These are phyloP conservation scores for Saitozyma sp. DNA, from an alignment of 768 basidiomycete genomes.

Conservation along the genomic window DNA sequence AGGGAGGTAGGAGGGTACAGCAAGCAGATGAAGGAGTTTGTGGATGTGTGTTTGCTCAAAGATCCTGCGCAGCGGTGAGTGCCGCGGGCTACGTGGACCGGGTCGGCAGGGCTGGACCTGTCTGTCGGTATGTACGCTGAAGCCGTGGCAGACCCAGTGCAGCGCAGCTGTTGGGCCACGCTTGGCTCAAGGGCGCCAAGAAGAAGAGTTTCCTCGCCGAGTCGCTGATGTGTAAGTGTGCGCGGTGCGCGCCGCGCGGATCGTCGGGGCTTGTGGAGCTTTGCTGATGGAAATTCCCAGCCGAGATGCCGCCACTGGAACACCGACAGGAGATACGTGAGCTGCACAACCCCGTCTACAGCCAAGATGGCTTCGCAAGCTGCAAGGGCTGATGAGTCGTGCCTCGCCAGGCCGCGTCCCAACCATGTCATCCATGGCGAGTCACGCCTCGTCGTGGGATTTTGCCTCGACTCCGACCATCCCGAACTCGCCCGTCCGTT, in stretches of 20 bases:
- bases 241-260: neutral
- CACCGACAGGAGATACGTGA: constrained; percentile 40
- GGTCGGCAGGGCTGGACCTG: neutral
- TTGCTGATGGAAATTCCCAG: constrained; percentile 5
- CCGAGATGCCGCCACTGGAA: constrained; percentile 30
- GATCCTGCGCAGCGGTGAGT: constrained; percentile 73
- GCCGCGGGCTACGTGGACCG: neutral
- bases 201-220: constrained; percentile 75
- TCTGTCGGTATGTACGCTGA: neutral
- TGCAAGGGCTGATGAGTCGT: neutral
- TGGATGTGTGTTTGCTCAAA: constrained; percentile 79
- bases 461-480: constrained; percentile 7
- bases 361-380: neutral
- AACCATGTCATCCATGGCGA: constrained; percentile 18
- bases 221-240: constrained; percentile 60
- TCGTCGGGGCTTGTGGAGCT: neutral
- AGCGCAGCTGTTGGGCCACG: constrained; percentile 69
- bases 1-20: constrained; percentile 66
- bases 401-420: constrained; percentile 26
- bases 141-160: constrained; percentile 66
- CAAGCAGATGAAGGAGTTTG: constrained; percentile 75
- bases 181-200: constrained; percentile 78
- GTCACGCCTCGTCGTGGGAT: constrained; percentile 10
- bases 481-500: neutral
- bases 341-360: neutral